Evolutionary conservation across 495 filamentous ascomycete species (phyloP), one percentile per base, ranked within the genome.

Genomic region (Penicillium bialowiezense): DNA sequence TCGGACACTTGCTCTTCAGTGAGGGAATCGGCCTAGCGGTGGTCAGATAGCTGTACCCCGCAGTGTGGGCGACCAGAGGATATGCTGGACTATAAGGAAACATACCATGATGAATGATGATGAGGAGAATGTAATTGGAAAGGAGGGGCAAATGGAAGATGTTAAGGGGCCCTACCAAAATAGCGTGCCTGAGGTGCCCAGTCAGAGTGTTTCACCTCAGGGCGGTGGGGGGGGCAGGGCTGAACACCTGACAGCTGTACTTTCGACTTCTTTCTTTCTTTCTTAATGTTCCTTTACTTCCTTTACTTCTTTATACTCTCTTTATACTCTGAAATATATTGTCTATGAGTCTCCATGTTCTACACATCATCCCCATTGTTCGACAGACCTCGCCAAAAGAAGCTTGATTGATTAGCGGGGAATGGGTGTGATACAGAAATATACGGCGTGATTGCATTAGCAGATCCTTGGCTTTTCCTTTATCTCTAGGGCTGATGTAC

Each of bases 1-100:
- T 98, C 93, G 68, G 92, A 96, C 62, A 98, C 92, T 82, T 98
- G 93, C 75, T 98, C 93, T 80, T 97, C 93, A 60, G 93, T 97
- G 56, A 98, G 83, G 67, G 89, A 87, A 68, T 95, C 89, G 68
- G 89, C 89, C 89, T 93, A 64, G 60, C 50, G 8, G 39, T 55
- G 59, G 53, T 63, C 52, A 63, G 63, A 19, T 48, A 33, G 43
- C 56, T 48, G 46, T 66, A 67, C 71, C 71, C 69, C 70, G 70
- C 70, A 66, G 51, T 58, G 66, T 58, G 64, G 72, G 65, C 18
- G 44, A 44, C 45, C 29, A 36, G 52, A 46, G 35, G 20, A 37
- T 8, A 35, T 29, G 28, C 23, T 10, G 51, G n/a, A 35, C n/a
- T n/a, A n/a, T n/a, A 43, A 36, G 5, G 12, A 45, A 18, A 39